Base-by-base conservation (phyloP, 768 basidiomycete genomes). In the Myochromella boudieri region DNA sequence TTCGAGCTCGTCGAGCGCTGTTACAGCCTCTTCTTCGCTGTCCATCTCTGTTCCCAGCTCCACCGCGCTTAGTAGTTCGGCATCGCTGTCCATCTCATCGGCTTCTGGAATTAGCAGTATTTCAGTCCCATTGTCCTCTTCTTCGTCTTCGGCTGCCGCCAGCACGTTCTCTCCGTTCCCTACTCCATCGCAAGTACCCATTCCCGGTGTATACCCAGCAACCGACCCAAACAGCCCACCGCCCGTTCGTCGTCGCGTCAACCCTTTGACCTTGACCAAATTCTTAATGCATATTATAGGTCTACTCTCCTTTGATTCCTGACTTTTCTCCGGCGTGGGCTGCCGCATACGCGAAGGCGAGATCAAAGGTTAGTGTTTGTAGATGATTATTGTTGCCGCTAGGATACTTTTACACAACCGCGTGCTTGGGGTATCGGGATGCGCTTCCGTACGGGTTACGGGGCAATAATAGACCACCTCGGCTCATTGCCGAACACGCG, bases 171-270 rank as follows among this genome's bases (percentile, higher is more conserved):
- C 74, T 10, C 75, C 83, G 3, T 85, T 77, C 69, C 82, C 85
- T 1, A 70, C 77, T 11, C 83, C 86, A 12, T 75, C 79, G 0
- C 74, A 80, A 44, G 54, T 66, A 0, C 73, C 86, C 6, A 64
- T 80, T 40, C 70, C 78, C 0, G 75, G 75, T 6, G 62, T 78
- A 4, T 86, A 77, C 58, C 78, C 80, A 8, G 64, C 68, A 8
- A 73, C 75, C 3, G 75, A 82, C 49, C 85, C 85, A 1, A 65
- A 65, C 15, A 64, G 67, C 22, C 85, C 85, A 1, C 86, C 86
- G 0, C 64, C 78, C 0, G 79, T 80, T 42, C 61, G 71, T 61
- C 37, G 9, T 15, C 6, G n/a, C 10, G 2, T 3, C 8, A 8
- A 39, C 17, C 32, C 12, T 18, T 37, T 26, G 4, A 12, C 12